A percentile compares a stretch with the other conserved stretches of the same genome.
phyloP scores from a whole-genome alignment of 2,329 filamentous ascomycete species.

The Saccharata proteae region DNA sequence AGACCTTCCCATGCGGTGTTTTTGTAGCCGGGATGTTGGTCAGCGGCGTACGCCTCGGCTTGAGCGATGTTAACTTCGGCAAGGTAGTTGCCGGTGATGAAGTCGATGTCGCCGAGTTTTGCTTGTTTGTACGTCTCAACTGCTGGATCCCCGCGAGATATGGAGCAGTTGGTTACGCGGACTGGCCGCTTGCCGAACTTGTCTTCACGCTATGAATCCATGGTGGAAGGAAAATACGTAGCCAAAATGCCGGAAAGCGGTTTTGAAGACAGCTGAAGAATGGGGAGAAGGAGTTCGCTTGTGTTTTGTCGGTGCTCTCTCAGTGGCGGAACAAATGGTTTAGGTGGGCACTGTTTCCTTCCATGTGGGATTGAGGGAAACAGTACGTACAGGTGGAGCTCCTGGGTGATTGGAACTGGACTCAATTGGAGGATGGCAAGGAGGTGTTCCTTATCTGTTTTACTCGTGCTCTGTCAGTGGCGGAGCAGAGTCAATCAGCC shows the following conservation, averaged over 20 bases:
- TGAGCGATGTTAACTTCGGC: constrained; percentile 36
- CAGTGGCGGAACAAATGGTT: too few species aligned
- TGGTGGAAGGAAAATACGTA: neutral
- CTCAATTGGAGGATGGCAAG: too few species aligned
- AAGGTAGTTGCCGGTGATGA: constrained; percentile 31
- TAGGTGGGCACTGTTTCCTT: too few species aligned
- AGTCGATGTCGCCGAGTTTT: constrained; percentile 23
- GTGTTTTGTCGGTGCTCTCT: too few species aligned
- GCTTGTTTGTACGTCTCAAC: constrained; percentile 26
- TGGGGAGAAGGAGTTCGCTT: too few species aligned
- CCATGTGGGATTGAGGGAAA: too few species aligned
- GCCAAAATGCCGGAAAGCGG: neutral
- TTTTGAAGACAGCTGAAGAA: too few species aligned
- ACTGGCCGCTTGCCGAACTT: constrained; percentile 21
- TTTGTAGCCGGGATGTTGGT: constrained; percentile 33
- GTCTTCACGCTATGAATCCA: constrained; percentile 5
- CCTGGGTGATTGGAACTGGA: too few species aligned
- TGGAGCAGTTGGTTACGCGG: constrained; percentile 27
- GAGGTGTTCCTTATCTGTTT: too few species aligned
- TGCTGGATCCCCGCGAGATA: constrained; percentile 24
- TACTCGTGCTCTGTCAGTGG: too few species aligned
- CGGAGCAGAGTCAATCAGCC: too few species aligned
- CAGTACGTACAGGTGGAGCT: too few species aligned
- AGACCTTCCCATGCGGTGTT: constrained; percentile 39
- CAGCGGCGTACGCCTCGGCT: constrained; percentile 27